phyloP scores from a whole-genome alignment of 345 rosid genomes.

The Moricandia arvensis region DNA sequence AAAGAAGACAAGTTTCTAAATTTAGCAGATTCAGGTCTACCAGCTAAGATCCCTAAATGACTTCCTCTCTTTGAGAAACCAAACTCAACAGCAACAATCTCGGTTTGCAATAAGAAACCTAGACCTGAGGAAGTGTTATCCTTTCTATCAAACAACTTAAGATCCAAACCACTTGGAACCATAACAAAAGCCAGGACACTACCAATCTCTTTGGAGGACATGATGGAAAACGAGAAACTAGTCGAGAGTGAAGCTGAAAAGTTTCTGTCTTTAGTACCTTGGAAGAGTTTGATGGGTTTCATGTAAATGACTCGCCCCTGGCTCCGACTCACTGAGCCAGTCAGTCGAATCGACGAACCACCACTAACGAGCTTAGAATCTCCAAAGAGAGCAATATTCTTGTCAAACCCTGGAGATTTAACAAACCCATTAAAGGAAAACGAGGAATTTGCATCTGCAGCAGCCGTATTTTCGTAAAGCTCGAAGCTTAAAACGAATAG shows the following conservation, averaged over 20 bases:
- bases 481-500: conserved; percentile 41
- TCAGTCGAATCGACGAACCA: conserved; percentile 60
- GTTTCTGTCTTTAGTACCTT: conserved; percentile 54
- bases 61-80: conserved; percentile 50
- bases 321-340: conserved; percentile 45
- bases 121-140: conserved; percentile 37
- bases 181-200: conserved; percentile 71
- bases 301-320: conserved; percentile 59
- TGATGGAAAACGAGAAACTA: conserved; percentile 63
- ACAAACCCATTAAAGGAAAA: conserved; percentile 56
- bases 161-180: conserved; percentile 53
- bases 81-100: conserved; percentile 51
- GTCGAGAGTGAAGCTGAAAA: conserved; percentile 61
- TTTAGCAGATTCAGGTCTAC: conserved; percentile 54
- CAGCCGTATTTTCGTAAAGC: conserved; percentile 33
- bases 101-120: conserved; percentile 8
- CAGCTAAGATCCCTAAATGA: conserved; percentile 59
- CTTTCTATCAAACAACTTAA: conserved; percentile 40
- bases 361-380: conserved; percentile 55
- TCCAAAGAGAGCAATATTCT: conserved; percentile 52
- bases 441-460: conserved; percentile 39
- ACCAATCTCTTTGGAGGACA: conserved; percentile 49
- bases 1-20: conserved; percentile 28
- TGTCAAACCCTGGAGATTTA: conserved; percentile 52
- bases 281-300: conserved; percentile 67